phyloP scores from a whole-genome alignment of 2,329 filamentous ascomycete genomes.

The Leptographium flavum region DNA sequence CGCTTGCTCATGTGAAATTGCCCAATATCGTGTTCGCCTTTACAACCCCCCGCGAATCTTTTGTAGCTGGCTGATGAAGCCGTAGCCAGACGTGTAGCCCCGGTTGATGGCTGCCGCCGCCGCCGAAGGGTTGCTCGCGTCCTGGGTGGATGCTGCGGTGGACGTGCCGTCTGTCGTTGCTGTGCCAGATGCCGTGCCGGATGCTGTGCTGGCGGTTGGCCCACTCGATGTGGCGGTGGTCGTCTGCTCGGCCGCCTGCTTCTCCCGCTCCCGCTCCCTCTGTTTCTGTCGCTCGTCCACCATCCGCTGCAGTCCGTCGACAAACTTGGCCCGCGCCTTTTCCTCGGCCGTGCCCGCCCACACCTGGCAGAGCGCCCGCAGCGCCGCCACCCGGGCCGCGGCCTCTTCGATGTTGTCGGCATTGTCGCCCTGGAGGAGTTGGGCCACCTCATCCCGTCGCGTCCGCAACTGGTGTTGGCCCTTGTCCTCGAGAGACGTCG shows the following conservation, averaged over 20 bases:
- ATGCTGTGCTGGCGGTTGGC: too few species aligned
- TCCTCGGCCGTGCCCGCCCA: conserved; percentile 97
- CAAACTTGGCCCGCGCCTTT: conserved; percentile 65
- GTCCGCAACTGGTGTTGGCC: conserved; percentile 66
- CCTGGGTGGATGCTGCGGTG: background rate
- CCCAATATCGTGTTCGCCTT: background rate
- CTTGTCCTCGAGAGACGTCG: conserved; percentile 54
- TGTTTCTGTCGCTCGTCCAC: conserved; percentile 61
- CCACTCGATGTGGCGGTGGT: conserved; percentile 20
- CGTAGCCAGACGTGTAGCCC: conserved; percentile 35
- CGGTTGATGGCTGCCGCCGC: conserved; percentile 15
- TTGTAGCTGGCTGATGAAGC: conserved; percentile 48
- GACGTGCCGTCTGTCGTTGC: background rate
- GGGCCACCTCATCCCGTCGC: conserved; percentile 56
- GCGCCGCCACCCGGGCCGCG: conserved; percentile 55
- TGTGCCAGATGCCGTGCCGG: background rate
- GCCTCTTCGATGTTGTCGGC: conserved; percentile 47
- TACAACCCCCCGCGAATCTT: conserved; percentile 41
- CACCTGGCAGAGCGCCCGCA: conserved; percentile 62
- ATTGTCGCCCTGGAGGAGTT: conserved; percentile 32
- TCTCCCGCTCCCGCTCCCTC: conserved; percentile 35
- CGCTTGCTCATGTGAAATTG: too few species aligned
- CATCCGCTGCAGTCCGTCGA: conserved; percentile 66
- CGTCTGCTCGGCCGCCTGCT: conserved; percentile 17
- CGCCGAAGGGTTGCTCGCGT: background rate